Percentiles rank a stretch among this genome's conserved stretches.
Conservation (phyloP, 345 rosid genomes). For the Dipteronia sinensis region DNA sequence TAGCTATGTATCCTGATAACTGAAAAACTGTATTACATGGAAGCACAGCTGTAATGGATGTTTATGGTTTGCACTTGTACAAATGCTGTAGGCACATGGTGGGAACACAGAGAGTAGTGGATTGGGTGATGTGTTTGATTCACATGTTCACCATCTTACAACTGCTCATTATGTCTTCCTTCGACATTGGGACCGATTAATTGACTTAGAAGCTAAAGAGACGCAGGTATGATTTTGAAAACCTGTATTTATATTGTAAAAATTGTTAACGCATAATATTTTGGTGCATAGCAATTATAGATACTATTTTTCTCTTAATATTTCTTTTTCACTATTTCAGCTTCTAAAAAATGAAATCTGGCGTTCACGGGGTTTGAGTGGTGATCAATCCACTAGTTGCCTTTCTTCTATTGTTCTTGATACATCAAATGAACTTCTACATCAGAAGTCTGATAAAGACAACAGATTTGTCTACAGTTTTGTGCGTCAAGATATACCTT, state of each 20-base stretch:
- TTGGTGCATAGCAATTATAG: slow-evolving; percentile 9
- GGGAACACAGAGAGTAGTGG: slow-evolving; percentile 82
- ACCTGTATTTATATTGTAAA: neutral
- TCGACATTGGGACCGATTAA: slow-evolving; percentile 74
- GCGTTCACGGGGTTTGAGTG: slow-evolving; percentile 47
- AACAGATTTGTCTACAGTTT: slow-evolving; percentile 70
- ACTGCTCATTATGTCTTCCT: slow-evolving; percentile 62
- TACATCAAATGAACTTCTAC: slow-evolving; percentile 43
- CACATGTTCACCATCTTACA: slow-evolving; percentile 69
- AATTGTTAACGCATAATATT: slow-evolving; percentile 4
- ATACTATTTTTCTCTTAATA: neutral
- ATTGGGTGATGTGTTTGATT: slow-evolving; percentile 72
- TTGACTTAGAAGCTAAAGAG: slow-evolving; percentile 92
- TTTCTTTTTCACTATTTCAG: slow-evolving; percentile 45
- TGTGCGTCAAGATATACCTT: slow-evolving; percentile 48
- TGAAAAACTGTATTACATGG: neutral
- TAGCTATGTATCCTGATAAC: neutral
- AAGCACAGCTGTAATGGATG: neutral
- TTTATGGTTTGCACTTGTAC: slow-evolving; percentile 15
- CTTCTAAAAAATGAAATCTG: slow-evolving; percentile 58
- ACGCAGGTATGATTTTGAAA: slow-evolving; percentile 53
- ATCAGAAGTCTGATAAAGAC: slow-evolving; percentile 49
- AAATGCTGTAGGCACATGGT: slow-evolving; percentile 76
- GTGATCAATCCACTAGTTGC: slow-evolving; percentile 42
- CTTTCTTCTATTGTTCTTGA: slow-evolving; percentile 85